A percentile compares a stretch with the other conserved stretches of the same genome.
Conservation (phyloP, 768 basidiomycete species). For the Phylloporus sp. region DNA sequence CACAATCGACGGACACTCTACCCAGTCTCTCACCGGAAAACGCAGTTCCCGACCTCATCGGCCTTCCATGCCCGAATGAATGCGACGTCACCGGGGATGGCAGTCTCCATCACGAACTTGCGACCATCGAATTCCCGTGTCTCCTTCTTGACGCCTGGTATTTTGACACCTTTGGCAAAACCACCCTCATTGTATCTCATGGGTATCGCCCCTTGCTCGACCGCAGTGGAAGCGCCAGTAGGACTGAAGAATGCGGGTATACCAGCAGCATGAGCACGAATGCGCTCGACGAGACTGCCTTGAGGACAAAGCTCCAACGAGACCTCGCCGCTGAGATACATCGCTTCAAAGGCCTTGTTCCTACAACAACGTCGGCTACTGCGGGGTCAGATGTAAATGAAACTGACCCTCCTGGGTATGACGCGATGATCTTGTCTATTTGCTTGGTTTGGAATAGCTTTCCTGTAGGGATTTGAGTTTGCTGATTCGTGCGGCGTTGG, state of each 20-base stretch:
- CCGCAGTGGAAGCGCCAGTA: conserved; percentile 80
- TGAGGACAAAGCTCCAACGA: conserved; percentile 88
- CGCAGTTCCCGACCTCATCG: conserved; percentile 85
- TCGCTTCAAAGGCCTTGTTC: conserved; percentile 79
- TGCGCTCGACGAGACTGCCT: conserved; percentile 83
- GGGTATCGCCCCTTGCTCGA: conserved; percentile 76
- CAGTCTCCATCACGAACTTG: conserved; percentile 75
- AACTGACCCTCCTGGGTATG: conserved; percentile 80
- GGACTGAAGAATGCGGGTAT: conserved; percentile 94
- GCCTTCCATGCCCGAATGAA: conserved; percentile 90
- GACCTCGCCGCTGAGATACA: conserved; percentile 77
- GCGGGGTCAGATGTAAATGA: background rate
- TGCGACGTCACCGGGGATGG: conserved; percentile 76
- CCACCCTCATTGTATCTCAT: conserved; percentile 75
- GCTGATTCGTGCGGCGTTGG: background rate
- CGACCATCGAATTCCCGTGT: conserved; percentile 71
- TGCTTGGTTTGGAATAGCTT: conserved; percentile 70
- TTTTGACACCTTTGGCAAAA: conserved; percentile 60
- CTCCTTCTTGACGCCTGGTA: conserved; percentile 75
- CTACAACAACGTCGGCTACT: conserved; percentile 35
- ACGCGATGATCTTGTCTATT: conserved; percentile 78
- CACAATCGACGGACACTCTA: background rate
- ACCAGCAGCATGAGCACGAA: conserved; percentile 85
- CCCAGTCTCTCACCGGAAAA: conserved; percentile 62
- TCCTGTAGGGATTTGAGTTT: conserved; percentile 38